phyloP scores from a whole-genome alignment of 805 yeast genomes.

The Phaffomyces opuntiae region DNA sequence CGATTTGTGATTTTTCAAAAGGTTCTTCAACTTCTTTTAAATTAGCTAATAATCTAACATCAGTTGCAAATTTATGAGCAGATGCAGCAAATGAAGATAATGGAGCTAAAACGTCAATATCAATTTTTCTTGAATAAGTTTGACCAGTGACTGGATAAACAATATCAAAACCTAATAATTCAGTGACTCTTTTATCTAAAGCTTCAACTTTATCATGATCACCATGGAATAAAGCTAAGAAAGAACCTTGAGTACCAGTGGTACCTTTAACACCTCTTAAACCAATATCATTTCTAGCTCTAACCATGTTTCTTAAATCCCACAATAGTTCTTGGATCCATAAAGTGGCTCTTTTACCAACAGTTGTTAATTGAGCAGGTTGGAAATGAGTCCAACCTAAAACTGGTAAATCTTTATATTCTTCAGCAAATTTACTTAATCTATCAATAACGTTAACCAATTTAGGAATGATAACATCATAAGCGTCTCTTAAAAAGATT shows the following conservation, averaged over 20 bases:
- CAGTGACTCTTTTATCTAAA: slow-evolving; percentile 86
- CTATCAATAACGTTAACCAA: slow-evolving; percentile 93
- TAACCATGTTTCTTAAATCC: slow-evolving; percentile 92
- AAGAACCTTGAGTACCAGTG: slow-evolving; percentile 97
- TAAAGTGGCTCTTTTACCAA: slow-evolving; percentile 95
- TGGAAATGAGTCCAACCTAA: slow-evolving; percentile 99
- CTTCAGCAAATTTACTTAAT: slow-evolving; percentile 77
- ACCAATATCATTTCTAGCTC: slow-evolving; percentile 96
- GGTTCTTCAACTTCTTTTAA: slow-evolving; percentile 98
- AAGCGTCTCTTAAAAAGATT: slow-evolving; percentile 92
- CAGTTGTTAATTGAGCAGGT: slow-evolving; percentile 98
- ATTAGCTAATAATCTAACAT: slow-evolving; percentile 90
- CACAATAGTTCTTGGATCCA: slow-evolving; percentile 97
- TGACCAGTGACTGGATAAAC: slow-evolving; percentile 98
- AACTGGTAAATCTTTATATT: slow-evolving; percentile 92
- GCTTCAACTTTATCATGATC: slow-evolving; percentile 94
- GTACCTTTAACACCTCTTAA: slow-evolving; percentile 98
- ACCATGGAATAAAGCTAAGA: slow-evolving; percentile 91
- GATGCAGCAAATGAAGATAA: slow-evolving; percentile 92
- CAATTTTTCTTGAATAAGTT: slow-evolving; percentile 98
- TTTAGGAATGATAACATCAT: slow-evolving; percentile 88
- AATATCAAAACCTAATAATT: slow-evolving; percentile 85
- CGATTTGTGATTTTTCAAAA: slow-evolving; percentile 96
- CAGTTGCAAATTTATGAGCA: slow-evolving; percentile 97
- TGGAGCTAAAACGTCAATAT: slow-evolving; percentile 88